Conservation (phyloP, 257 asterid genomes). For the Rubia yunnanensis region DNA sequence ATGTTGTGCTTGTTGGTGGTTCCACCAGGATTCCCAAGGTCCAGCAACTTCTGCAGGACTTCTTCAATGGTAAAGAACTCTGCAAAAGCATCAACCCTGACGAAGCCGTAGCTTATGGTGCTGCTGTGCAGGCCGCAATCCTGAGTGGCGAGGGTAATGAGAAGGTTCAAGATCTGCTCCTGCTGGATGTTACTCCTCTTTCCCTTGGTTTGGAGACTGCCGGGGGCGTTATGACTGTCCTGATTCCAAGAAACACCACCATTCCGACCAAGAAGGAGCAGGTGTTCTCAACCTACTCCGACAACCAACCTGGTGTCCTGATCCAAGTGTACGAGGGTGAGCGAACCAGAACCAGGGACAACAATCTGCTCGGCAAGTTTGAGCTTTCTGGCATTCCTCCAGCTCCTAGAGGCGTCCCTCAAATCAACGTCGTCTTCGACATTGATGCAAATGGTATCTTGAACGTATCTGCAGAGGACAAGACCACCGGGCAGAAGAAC, state of each 20-base stretch:
- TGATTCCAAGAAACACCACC: slow-evolving; percentile 31
- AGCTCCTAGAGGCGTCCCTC: slow-evolving; percentile 29
- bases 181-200: slow-evolving; percentile 26
- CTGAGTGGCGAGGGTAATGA: slow-evolving; percentile 33
- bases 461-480: slow-evolving; percentile 30
- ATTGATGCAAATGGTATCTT: slow-evolving; percentile 30
- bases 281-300: slow-evolving; percentile 25
- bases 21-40: slow-evolving; percentile 36
- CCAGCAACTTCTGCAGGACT: slow-evolving; percentile 32
- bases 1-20: slow-evolving; percentile 37
- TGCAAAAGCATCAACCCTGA: slow-evolving; percentile 39
- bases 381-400: slow-evolving; percentile 29
- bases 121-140: slow-evolving; percentile 35
- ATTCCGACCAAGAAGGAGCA: slow-evolving; percentile 32
- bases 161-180: slow-evolving; percentile 25
- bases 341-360: slow-evolving; percentile 26
- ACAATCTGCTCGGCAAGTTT: slow-evolving; percentile 27
- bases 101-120: slow-evolving; percentile 38
- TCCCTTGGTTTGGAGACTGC: slow-evolving; percentile 30
- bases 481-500: slow-evolving; percentile 31
- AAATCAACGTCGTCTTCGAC: slow-evolving; percentile 25
- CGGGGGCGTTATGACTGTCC: slow-evolving; percentile 26
- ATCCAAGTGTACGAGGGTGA: slow-evolving; percentile 35
- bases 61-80: slow-evolving; percentile 35
- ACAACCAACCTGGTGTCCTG: slow-evolving; percentile 32